Evolutionary conservation across 1,284 basidiomycete species (phyloP), one percentile per base, ranked within the genome.

Genomic region (Rhodotorula sp.): DNA sequence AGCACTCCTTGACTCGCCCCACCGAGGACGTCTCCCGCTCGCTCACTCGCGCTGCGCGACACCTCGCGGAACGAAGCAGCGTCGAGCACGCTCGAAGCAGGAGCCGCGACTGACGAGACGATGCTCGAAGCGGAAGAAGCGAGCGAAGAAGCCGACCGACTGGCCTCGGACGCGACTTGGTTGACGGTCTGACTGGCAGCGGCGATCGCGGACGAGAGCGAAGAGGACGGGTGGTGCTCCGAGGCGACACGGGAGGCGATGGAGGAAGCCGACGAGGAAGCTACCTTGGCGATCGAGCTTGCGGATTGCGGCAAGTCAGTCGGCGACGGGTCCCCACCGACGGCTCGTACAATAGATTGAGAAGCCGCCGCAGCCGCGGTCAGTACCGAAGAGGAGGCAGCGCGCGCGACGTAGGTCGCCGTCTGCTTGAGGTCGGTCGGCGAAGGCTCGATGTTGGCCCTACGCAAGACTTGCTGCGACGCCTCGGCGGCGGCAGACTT

Each of bases 381-480:
- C 12, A 64, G 65, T 5, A 62, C 67, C 3, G 53, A 57, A 22
- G 60, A 22, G 1, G 63, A 65, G 2, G 70, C 73, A 6, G 60
- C 66, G n/a, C 51, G 58, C 3, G 67, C 68, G 53, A 72, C 42
- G n/a, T 59, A 70, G 0, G 66, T 42, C 4, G 68, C 73, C 3
- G 68, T 62, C 55, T 74, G 65, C 6, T 48, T 56, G 15, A 72
- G 12, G 48, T 75, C 60, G n/a, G 71, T 70, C 26, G 61, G 64
- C 20, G 30, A 48, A 2, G 71, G 68, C 51, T 73, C 68, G 29
- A 60, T 15, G 5, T 63, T 60, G 30, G 51, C 66, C 2, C 68
- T 68, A 17, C 54, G 60, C 18, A 73, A 53, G 46, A 67, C 68
- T 20, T 66, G 48, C 51, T 70, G 71, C 8, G 68, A 70, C 3